A percentile compares a stretch with the other conserved stretches of the same genome.
These are phyloP conservation scores for Seminavis robusta DNA, from an alignment of 108 stramenopile genomes.

Conservation along the genomic window DNA sequence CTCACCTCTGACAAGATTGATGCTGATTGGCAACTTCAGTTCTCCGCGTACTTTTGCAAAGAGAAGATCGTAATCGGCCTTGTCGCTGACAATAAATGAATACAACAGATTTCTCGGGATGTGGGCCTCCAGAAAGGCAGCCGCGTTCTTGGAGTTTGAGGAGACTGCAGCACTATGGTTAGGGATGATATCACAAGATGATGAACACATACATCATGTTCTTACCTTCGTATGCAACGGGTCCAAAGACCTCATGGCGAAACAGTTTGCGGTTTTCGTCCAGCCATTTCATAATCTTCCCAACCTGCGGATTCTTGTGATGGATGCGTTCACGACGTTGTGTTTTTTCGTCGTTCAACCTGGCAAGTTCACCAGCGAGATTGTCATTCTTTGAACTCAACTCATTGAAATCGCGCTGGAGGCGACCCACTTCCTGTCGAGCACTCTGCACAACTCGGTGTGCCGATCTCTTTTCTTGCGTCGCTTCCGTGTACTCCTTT, in stretches of 20 bases:
- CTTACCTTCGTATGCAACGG: conserved; percentile 71
- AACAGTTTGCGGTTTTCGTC: conserved; percentile 61
- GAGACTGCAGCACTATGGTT: no score
- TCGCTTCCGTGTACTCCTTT: no score
- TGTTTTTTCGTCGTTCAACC: conserved; percentile 60
- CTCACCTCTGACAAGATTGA: conserved; percentile 24
- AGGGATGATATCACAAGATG: no score
- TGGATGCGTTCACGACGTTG: conserved; percentile 41
- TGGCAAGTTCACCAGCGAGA: conserved; percentile 32
- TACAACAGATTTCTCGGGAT: conserved; percentile 51
- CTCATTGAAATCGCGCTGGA: no score
- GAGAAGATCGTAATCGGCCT: conserved; percentile 74
- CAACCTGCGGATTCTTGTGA: conserved; percentile 26
- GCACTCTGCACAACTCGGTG: no score
- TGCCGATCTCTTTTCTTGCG: no score
- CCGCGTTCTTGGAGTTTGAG: conserved; percentile 38
- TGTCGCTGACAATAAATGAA: conserved; percentile 69
- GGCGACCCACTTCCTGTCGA: no score
- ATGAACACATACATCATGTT: no score
- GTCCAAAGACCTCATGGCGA: conserved; percentile 73
- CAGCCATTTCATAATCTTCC: conserved; percentile 49
- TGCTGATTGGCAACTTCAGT: conserved; percentile 37
- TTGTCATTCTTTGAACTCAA: no score
- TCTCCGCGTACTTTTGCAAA: conserved; percentile 60
- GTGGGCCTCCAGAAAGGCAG: conserved; percentile 71